Conservation (phyloP, 1,139 yeast genomes). For the Pichia sp. region DNA sequence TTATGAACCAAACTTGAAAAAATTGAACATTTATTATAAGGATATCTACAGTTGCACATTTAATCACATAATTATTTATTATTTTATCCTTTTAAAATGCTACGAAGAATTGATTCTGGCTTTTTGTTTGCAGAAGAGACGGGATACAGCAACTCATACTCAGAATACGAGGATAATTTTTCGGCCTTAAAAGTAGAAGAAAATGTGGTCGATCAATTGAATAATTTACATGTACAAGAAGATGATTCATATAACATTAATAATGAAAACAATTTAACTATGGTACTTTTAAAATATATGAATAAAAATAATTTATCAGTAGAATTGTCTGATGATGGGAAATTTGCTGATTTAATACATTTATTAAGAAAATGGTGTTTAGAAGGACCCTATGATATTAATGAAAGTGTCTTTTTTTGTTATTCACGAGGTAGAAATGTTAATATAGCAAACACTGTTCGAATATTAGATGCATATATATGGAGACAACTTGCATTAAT, state of each 20-base stretch:
- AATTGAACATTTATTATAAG: too few relatives aligned
- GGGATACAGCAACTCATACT: background rate
- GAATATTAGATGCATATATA: background rate
- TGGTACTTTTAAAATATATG: background rate
- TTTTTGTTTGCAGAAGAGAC: background rate
- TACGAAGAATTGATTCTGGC: too few relatives aligned
- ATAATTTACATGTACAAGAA: background rate
- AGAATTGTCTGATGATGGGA: background rate
- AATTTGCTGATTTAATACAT: constrained; percentile 6
- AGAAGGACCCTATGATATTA: constrained; percentile 10
- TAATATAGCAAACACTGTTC: constrained; percentile 2
- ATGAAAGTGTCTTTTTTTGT: background rate
- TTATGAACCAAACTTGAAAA: too few relatives aligned
- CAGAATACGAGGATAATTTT: background rate
- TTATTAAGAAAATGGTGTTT: constrained; percentile 13
- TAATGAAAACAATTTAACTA: too few relatives aligned
- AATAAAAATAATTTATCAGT: background rate
- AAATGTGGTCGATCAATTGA: background rate
- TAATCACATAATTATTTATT: too few relatives aligned
- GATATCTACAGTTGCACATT: too few relatives aligned
- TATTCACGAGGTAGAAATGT: background rate
- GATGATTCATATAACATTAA: too few relatives aligned
- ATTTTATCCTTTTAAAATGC: too few relatives aligned
- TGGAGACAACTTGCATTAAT: constrained; percentile 10
- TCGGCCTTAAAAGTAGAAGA: background rate